phyloP scores from a whole-genome alignment of 257 asterid genomes.

The Solanum ossicruentum region DNA sequence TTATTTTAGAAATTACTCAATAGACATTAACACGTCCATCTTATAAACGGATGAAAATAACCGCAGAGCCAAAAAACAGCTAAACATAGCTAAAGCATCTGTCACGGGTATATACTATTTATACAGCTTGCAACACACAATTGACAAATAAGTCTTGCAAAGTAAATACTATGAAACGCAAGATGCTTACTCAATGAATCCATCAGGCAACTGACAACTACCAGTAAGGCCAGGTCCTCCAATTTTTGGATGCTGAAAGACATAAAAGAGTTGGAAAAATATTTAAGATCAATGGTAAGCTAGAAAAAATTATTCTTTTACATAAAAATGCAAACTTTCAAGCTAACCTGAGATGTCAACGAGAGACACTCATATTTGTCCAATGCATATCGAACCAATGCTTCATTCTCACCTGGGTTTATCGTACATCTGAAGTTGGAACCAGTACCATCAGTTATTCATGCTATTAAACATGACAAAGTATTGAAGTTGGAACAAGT shows the following conservation, averaged over 20 bases:
- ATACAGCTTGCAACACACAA: background rate
- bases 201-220: conserved; percentile 50
- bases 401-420: conserved; percentile 98
- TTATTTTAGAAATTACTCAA: background rate
- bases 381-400: conserved; percentile 88
- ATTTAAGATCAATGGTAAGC: background rate
- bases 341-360: conserved; percentile 78
- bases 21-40: background rate
- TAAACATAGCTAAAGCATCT: background rate
- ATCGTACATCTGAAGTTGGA: conserved; percentile 72
- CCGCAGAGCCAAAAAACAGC: background rate
- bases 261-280: background rate
- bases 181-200: conserved; percentile 69
- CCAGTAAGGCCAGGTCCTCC: conserved; percentile 98
- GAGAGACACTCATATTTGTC: conserved; percentile 72
- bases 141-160: background rate
- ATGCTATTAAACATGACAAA: background rate
- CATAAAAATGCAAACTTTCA: background rate
- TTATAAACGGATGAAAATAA: background rate
- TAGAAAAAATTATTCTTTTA: background rate
- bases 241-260: conserved; percentile 69
- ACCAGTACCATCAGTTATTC: background rate
- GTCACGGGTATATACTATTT: background rate
- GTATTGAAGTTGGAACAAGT: conserved; percentile 17
- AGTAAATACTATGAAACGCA: background rate